Conservation (phyloP, 371 early-diverging fungal genomes). For the Rhizopus arrhizus region DNA sequence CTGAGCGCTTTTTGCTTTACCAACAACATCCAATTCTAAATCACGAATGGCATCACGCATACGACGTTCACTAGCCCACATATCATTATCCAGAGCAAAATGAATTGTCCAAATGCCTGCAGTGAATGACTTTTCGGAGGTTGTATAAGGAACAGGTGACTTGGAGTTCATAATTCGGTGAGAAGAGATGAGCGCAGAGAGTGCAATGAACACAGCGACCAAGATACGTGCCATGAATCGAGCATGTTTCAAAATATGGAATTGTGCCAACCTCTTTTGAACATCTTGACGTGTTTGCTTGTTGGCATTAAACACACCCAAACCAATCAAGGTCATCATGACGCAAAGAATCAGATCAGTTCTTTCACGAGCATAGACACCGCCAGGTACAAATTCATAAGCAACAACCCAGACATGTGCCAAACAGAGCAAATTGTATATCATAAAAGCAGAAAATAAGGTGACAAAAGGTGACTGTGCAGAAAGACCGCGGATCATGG, state of each 20-base stretch:
- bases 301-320: slow-evolving; percentile 54
- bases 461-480: slow-evolving; percentile 72
- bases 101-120: slow-evolving; percentile 88
- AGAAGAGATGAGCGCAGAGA: slow-evolving; percentile 42
- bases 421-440: slow-evolving; percentile 70
- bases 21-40: slow-evolving; percentile 80
- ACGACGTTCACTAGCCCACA: slow-evolving; percentile 77
- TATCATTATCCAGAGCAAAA: slow-evolving; percentile 82
- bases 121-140: slow-evolving; percentile 72
- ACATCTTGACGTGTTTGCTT: slow-evolving; percentile 28
- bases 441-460: slow-evolving; percentile 59
- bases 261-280: slow-evolving; percentile 33
- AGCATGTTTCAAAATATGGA: slow-evolving; percentile 42
- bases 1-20: slow-evolving; percentile 27
- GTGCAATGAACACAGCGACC: slow-evolving; percentile 28
- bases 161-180: slow-evolving; percentile 35
- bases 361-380: slow-evolving; percentile 72
- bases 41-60: slow-evolving; percentile 79
- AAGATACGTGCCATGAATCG: slow-evolving; percentile 40
- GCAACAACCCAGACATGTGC: slow-evolving; percentile 83
- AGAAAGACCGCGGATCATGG: slow-evolving; percentile 58
- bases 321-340: slow-evolving; percentile 53
- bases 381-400: slow-evolving; percentile 84
- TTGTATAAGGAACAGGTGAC: slow-evolving; percentile 62
- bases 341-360: slow-evolving; percentile 68